phyloP scores from a whole-genome alignment of 2,329 filamentous ascomycete species.

The Achaetomium macrosporum region DNA sequence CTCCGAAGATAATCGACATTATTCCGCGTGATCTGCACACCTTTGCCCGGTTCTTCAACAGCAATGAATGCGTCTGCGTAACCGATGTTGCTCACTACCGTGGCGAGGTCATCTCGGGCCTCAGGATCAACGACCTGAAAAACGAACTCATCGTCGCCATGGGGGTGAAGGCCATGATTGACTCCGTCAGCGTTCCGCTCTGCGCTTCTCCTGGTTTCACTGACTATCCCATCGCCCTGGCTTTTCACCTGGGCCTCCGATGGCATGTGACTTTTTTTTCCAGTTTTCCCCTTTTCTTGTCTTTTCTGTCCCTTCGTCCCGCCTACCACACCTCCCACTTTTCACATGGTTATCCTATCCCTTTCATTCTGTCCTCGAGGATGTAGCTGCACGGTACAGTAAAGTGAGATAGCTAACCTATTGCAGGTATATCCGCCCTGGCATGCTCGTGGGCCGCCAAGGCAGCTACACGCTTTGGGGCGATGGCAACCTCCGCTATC shows the following conservation, averaged over 20 bases:
- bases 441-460: not conserved
- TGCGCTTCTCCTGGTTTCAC: not conserved
- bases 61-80: not conserved
- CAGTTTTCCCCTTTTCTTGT: not conserved
- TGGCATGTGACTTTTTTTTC: conserved; percentile 7
- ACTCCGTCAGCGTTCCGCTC: conserved; percentile 2
- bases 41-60: conserved; percentile 1
- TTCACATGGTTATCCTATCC: no score
- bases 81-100: not conserved
- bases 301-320: no score
- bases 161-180: not conserved
- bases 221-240: not conserved
- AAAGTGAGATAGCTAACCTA: not conserved
- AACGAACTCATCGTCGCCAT: conserved; percentile 1
- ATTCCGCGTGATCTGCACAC: conserved; percentile 10
- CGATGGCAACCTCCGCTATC: not conserved
- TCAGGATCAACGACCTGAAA: conserved; percentile 9
- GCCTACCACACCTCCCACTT: not conserved
- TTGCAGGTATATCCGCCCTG: conserved; percentile 11
- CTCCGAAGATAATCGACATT: not conserved
- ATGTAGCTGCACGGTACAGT: no score
- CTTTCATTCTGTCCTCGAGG: not conserved
- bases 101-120: conserved; percentile 2
- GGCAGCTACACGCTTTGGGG: not conserved
- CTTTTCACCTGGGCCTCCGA: conserved; percentile 12